Evolutionary conservation across 441 rosid genomes (phyloP).

Genomic region (Jatropha multifida): DNA sequence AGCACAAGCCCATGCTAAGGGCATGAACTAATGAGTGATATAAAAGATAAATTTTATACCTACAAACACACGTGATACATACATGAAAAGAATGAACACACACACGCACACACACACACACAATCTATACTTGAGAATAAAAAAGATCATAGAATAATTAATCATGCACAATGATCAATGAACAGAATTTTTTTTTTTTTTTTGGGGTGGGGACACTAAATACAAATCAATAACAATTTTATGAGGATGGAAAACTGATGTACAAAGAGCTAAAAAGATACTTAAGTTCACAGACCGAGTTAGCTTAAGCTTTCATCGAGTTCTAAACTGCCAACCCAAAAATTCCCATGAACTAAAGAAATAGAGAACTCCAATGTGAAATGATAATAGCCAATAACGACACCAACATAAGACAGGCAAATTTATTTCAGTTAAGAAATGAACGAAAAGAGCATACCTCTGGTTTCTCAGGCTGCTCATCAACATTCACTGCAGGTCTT

Average conservation of each 20-base stretch:
- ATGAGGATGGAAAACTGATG: neutral
- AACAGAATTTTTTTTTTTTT: neutral
- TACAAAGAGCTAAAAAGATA: neutral
- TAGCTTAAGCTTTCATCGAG: neutral
- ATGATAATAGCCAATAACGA: neutral
- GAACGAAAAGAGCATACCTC: conserved; percentile 41
- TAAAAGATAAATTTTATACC: neutral
- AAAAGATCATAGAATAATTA: neutral
- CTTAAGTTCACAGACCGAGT: neutral
- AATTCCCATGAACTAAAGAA: conserved; percentile 1
- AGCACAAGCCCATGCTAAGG: neutral
- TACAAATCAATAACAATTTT: neutral
- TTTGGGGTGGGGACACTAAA: neutral
- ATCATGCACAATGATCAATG: neutral
- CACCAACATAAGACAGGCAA: neutral
- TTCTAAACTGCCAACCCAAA: neutral
- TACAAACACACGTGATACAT: neutral
- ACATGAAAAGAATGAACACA: neutral
- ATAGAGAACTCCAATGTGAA: neutral
- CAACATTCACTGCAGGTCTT: conserved; percentile 31
- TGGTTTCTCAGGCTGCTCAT: conserved; percentile 40
- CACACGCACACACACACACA: neutral
- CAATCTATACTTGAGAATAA: neutral
- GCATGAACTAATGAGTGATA: neutral
- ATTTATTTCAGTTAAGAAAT: neutral